Conservation (phyloP, 768 basidiomycete species). For the Udeniomyces megalosporus region DNA sequence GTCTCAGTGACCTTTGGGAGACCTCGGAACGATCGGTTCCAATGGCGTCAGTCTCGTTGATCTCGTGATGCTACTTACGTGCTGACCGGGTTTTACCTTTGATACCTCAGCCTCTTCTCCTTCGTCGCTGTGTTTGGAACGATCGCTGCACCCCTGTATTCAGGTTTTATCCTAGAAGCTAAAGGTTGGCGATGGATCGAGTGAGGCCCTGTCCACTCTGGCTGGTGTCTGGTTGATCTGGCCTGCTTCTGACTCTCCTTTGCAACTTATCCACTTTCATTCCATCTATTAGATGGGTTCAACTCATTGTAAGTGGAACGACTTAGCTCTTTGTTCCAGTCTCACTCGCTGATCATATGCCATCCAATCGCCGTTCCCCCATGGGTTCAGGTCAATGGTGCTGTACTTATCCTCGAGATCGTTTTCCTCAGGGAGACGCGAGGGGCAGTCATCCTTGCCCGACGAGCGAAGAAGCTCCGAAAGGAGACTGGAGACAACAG, state of each 20-base stretch:
- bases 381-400: constrained; percentile 19
- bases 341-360: no score
- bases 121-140: constrained; percentile 20
- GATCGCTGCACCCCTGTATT: constrained; percentile 19
- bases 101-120: background rate
- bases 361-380: background rate
- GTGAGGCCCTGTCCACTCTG: no score
- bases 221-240: no score
- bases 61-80: background rate
- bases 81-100: no score
- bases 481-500: constrained; percentile 19
- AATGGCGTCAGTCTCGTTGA: constrained; percentile 18
- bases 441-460: constrained; percentile 19
- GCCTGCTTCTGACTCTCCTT: no score
- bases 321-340: no score
- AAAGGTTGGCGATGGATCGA: constrained; percentile 19
- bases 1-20: constrained; percentile 17
- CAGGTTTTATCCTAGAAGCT: constrained; percentile 17
- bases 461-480: constrained; percentile 18
- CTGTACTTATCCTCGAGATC: constrained; percentile 16
- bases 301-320: no score
- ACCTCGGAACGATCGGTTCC: constrained; percentile 19
- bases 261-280: no score
- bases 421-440: constrained; percentile 21
- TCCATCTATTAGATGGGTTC: no score